Conservation (phyloP, 257 asterid genomes). For the Primulina tabacum region DNA sequence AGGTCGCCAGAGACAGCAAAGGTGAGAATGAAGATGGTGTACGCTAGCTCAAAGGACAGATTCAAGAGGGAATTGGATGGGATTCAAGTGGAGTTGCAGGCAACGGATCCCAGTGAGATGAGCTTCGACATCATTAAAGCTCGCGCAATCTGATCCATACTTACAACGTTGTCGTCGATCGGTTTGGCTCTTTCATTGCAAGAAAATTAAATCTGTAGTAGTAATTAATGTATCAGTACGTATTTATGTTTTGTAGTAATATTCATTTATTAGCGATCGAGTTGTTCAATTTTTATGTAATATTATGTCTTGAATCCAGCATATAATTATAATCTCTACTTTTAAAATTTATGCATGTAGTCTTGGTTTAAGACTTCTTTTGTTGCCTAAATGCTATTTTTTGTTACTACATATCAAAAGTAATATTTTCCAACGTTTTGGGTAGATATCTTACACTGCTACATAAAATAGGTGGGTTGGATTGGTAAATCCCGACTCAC, state of each 20-base stretch:
- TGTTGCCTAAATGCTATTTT: neutral
- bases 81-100: constrained; percentile 31
- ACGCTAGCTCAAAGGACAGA: constrained; percentile 33
- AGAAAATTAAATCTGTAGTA: neutral
- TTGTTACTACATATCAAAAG: too few relatives aligned
- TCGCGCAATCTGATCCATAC: constrained; percentile 13
- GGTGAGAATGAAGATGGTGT: constrained; percentile 36
- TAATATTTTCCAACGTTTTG: too few relatives aligned
- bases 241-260: neutral
- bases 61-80: constrained; percentile 34
- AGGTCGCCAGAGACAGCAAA: constrained; percentile 34
- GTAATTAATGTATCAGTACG: neutral
- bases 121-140: constrained; percentile 30
- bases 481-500: too few relatives aligned
- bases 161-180: neutral
- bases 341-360: too few relatives aligned
- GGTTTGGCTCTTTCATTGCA: neutral
- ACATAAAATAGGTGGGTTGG: too few relatives aligned
- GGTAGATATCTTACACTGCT: too few relatives aligned
- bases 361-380: neutral
- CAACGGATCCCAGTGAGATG: constrained; percentile 35
- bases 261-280: neutral
- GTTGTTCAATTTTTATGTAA: neutral
- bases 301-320: neutral
- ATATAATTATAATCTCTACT: neutral